Evolutionary conservation across 1,139 yeast genomes (phyloP), one percentile per base, ranked within the genome.

Genomic region (Geotrichum bryndzae): DNA sequence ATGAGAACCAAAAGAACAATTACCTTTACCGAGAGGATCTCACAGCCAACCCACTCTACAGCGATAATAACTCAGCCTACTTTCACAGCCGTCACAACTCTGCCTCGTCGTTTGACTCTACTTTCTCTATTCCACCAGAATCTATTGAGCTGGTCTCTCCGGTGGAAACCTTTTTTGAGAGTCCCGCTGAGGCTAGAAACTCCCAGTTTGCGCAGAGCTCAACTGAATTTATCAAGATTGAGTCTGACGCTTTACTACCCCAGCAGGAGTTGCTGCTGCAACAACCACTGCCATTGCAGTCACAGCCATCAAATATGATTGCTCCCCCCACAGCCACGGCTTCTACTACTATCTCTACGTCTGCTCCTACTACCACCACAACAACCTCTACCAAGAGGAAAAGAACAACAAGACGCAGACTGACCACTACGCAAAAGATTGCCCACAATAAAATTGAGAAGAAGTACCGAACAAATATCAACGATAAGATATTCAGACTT

Each of bases 401-500:
- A 71, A 77, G 84, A 68, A 80, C 83, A 1, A 81, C 84, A 59
- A 76, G 87, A 69, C 84, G 84, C 73, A 80, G 85, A 72, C 73
- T 84, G 63, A 84, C 87, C 2, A 78, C 80, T 7, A 79, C 82
- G 65, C 90, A 86, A 73, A 85, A 86, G 67, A 84, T 84, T 68
- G 90, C 90, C 0, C 91, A 87, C 70, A 85, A 85, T 72, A 83
- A 83, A 70, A 85, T 86, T 66, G 90, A 84, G 70, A 85, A 86
- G 70, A 82, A 85, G 66, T 87, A 87, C 73, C 77, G 92, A 71
- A 85, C 86, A 63, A 86, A 86, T 71, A 86, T 87, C 69, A 87
- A 86, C 72, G 84, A 88, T 22, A 86, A 86, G 72, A 86, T 87
- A 63, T 87, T 87, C 10, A 84, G 84, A 29, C 73, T 86, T 61